These are phyloP conservation scores for Leccinum pachyderme DNA, from an alignment of 1,284 basidiomycete species.

Conservation along the genomic window DNA sequence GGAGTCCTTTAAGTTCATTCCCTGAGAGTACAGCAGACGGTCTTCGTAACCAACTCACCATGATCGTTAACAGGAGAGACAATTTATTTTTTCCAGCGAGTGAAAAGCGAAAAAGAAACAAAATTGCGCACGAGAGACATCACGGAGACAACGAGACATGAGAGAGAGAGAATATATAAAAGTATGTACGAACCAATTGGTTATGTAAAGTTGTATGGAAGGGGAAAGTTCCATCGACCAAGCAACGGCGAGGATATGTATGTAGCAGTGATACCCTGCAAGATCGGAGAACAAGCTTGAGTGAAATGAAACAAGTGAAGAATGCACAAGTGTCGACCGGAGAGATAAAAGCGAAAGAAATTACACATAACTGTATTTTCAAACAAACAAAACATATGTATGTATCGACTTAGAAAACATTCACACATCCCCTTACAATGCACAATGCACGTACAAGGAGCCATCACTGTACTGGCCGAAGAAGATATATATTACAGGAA, in stretches of 20 bases:
- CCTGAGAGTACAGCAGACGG: too few relatives aligned
- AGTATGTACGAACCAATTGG: background rate
- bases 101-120: background rate
- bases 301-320: background rate
- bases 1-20: too few relatives aligned
- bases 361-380: conserved; percentile 10
- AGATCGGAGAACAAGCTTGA: background rate
- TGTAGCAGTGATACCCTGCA: conserved; percentile 1
- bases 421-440: conserved; percentile 20
- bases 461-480: conserved; percentile 26
- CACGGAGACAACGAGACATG: background rate
- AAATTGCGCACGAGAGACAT: background rate
- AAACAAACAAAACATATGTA: conserved; percentile 13
- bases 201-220: background rate
- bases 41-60: background rate
- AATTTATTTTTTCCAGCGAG: background rate
- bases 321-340: background rate
- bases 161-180: conserved; percentile 1
- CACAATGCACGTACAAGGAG: conserved; percentile 10
- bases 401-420: conserved; percentile 22
- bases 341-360: conserved; percentile 8
- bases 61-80: background rate
- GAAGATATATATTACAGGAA: conserved; percentile 34
- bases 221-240: background rate
- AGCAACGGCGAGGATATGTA: background rate